Evolutionary conservation across 495 filamentous ascomycete species (phyloP), one percentile per base, ranked within the genome.

Genomic region (Entonaema liquescens): DNA sequence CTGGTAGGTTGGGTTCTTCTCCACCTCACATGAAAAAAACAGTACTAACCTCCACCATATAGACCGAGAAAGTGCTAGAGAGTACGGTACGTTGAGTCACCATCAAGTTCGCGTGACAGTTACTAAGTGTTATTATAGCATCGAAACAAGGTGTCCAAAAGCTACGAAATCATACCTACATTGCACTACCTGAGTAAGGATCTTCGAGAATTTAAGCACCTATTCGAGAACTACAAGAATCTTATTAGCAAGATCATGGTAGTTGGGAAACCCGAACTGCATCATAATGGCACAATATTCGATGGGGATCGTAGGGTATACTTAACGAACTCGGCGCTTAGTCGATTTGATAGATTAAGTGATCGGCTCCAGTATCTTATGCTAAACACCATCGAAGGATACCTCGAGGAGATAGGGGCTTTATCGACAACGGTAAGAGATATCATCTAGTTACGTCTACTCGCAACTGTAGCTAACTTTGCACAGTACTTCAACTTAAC

Each of bases 401-500:
- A 90, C 74, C 78, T 95, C 33, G 86, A 84, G 33, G 93, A 95
- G 77, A 95, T 94, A 74, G 89, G 91, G 25, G 88, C 89, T 6
- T 81, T 97, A 44, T 90, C 93, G 17, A 89, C 88, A 57, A 85
- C 94, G 79, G 77, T 79, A 72, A 69, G 74, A 28, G 56, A 9
- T 21, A 21, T 19, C 47, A 13, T 0, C n/a, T 15, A n/a, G 26
- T 52, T 21, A n/a, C 17, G 21, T 56, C 28, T 50, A 23, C 42
- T 33, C 19, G 38, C 4, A 44, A n/a, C 15, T 13, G 5, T 36
- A n/a, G 59, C 75, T 80, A 50, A 79, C 54, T 42, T 52, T 49
- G 21, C 2, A 40, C 53, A 93, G 91, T 93, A 93, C 78, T 96
- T 95, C 85, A 95, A 94, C 80, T 84, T 97, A 71, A 93, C 92